phyloP scores from a whole-genome alignment of 139 green algal species.

The Volvox reticuliferus region DNA sequence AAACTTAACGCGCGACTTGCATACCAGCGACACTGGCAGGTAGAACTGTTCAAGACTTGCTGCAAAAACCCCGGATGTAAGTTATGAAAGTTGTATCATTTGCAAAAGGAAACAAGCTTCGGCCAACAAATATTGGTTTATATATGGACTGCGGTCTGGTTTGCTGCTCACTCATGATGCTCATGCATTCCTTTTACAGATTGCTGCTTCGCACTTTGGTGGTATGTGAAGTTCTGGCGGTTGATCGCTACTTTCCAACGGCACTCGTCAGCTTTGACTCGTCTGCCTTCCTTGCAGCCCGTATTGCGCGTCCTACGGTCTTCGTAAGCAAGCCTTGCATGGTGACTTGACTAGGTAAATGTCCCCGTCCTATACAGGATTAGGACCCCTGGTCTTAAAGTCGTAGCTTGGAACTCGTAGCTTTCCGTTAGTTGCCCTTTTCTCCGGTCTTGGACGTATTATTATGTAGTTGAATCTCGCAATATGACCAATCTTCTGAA shows the following conservation, averaged over 20 bases:
- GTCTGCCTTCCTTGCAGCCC: conserved; percentile 54
- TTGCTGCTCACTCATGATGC: neutral
- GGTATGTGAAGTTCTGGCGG: neutral
- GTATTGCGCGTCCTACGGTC: conserved; percentile 74
- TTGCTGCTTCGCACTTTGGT: conserved; percentile 52
- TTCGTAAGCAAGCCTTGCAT: conserved; percentile 80
- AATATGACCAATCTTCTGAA: too few relatives aligned
- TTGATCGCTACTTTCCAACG: neutral
- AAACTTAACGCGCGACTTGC: neutral
- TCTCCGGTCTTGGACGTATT: too few relatives aligned
- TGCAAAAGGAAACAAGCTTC: too few relatives aligned
- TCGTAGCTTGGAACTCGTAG: neutral
- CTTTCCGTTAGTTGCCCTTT: too few relatives aligned
- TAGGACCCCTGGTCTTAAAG: neutral
- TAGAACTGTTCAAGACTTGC: conserved; percentile 29
- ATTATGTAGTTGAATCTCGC: too few relatives aligned
- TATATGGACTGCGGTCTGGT: neutral
- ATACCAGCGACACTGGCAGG: conserved; percentile 14
- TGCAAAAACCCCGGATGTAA: conserved; percentile 17
- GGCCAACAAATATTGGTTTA: neutral
- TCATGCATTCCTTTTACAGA: neutral
- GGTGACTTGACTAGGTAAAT: conserved; percentile 75
- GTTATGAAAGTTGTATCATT: neutral
- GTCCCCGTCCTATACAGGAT: too few relatives aligned
- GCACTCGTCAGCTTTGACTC: neutral